Evolutionary conservation across 2,329 filamentous ascomycete genomes (phyloP).

Genomic region (Fonsecaea monophora): DNA sequence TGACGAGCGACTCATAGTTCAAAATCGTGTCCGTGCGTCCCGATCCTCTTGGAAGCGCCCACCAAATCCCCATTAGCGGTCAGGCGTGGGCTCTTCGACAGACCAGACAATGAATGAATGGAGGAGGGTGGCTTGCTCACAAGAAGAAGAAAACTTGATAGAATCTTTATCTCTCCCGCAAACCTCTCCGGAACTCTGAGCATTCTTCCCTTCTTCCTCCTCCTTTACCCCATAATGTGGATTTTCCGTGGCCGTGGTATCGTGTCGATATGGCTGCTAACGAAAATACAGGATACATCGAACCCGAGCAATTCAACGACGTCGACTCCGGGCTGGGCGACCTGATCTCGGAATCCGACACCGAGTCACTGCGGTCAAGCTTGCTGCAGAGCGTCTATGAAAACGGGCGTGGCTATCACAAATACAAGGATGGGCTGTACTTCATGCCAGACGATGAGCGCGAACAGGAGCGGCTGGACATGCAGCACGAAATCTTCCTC

Average conservation of each 20-base stretch:
- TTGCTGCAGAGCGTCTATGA: conserved; percentile 21
- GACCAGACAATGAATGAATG: not conserved
- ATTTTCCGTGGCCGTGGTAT: not conserved
- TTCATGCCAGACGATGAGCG: conserved; percentile 43
- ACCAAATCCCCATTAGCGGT: not conserved
- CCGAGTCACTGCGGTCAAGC: conserved; percentile 1
- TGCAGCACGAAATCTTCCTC: conserved; percentile 26
- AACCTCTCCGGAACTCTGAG: not conserved
- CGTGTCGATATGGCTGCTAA: not conserved
- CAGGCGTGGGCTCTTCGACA: too few relatives aligned
- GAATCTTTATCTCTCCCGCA: conserved; percentile 2
- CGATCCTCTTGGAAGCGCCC: not conserved
- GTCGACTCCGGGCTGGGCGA: conserved; percentile 7
- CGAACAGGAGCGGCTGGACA: conserved; percentile 45
- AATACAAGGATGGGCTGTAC: conserved; percentile 33
- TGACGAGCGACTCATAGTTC: not conserved
- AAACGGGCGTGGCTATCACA: conserved; percentile 28
- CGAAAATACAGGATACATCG: conserved; percentile 6
- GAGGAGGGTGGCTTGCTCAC: not conserved
- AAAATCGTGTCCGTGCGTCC: not conserved
- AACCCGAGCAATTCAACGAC: not conserved
- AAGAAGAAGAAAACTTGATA: not conserved
- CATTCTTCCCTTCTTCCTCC: not conserved
- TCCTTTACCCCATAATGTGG: not conserved
- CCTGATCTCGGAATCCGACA: conserved; percentile 11